Base-by-base conservation (phyloP, 2,329 filamentous ascomycete species). In the Epichloe sibirici region DNA sequence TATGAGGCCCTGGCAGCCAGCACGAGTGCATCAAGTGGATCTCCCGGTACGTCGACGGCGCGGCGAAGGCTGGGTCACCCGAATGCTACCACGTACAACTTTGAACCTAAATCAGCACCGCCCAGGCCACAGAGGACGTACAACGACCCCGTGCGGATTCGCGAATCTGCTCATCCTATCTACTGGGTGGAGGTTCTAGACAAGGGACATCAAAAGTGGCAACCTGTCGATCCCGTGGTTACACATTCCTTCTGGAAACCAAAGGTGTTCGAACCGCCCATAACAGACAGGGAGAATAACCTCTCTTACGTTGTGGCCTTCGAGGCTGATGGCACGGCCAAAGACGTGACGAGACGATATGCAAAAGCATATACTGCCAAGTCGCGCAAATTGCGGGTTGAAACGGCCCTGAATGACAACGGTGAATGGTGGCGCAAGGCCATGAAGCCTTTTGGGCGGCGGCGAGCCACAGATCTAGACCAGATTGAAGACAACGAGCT, bases 111-210 rank as follows among this genome's bases (percentile, higher is more conserved):
- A 25, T 64, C 65, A 37, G 68, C 72, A 13, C 65, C 68, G 11
- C 72, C 66, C 1, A 58, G 59, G 1, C 57, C 65, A 1, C 62
- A 62, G n/a, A 60, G 61, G 40, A 58, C 57, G 28, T 66, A 64
- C 61, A 68, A 63, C 25, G 61, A 58, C 49, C 69, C 63, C 11
- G 71, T 69, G 51, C 69, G 63, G 13, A 77, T 85, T 11, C 76
- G 76, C 25, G 88, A 91, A 62, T 90, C 89, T 0, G 68, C 79
- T 0, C 88, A 85, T 61, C 93, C 93, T 0, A 77, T 97, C 3
- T 97, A 90, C 64, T 98, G 93, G 93, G 85, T 96, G 0, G 93
- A 98, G 69, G 84, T 88, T 3, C 87, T 95, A 57, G 90, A 96
- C 57, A 74, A 82, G 51, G 86, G 86, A 0, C 81, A 89, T 57